A percentile compares a stretch with the other conserved stretches of the same genome.
Conservation (phyloP, 345 rosid species). For the Camelina sativa region DNA sequence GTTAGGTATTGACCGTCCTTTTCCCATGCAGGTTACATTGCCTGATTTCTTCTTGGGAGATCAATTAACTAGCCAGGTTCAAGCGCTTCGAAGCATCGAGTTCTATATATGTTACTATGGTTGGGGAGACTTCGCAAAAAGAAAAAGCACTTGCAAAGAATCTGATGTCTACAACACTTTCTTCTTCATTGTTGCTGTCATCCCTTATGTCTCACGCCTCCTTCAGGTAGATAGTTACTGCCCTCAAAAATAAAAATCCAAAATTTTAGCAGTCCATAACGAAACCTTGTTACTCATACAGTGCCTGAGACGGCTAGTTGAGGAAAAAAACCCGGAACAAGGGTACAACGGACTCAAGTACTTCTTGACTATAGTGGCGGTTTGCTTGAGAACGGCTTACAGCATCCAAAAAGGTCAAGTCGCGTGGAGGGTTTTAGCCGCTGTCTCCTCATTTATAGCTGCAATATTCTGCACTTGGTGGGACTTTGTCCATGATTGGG, state of each 20-base stretch:
- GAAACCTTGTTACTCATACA: constrained; percentile 32
- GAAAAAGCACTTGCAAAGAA: constrained; percentile 47
- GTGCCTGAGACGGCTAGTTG: constrained; percentile 66
- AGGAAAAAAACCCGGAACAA: constrained; percentile 62
- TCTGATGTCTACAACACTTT: constrained; percentile 47
- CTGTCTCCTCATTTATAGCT: constrained; percentile 52
- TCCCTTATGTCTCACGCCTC: constrained; percentile 61
- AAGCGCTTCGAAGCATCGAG: constrained; percentile 71
- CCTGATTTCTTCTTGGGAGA: constrained; percentile 82
- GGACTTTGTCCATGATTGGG: constrained; percentile 78
- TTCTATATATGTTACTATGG: constrained; percentile 74
- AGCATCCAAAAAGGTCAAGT: constrained; percentile 34
- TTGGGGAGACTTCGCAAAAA: constrained; percentile 58
- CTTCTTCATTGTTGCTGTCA: constrained; percentile 57
- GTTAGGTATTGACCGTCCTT: constrained; percentile 1
- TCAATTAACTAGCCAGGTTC: constrained; percentile 78
- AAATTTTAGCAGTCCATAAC: constrained; percentile 12
- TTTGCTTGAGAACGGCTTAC: constrained; percentile 62
- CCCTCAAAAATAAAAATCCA: background rate
- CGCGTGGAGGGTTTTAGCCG: constrained; percentile 51
- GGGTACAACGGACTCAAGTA: constrained; percentile 67
- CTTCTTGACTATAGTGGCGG: constrained; percentile 63
- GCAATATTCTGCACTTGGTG: constrained; percentile 59
- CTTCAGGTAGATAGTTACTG: constrained; percentile 53
- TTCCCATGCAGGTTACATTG: constrained; percentile 57